Percentiles rank a stretch among this genome's conserved stretches.
These are phyloP conservation scores for Paramecium octaurelia DNA, from an alignment of 73 alveolate genomes.

Conservation along the genomic window DNA sequence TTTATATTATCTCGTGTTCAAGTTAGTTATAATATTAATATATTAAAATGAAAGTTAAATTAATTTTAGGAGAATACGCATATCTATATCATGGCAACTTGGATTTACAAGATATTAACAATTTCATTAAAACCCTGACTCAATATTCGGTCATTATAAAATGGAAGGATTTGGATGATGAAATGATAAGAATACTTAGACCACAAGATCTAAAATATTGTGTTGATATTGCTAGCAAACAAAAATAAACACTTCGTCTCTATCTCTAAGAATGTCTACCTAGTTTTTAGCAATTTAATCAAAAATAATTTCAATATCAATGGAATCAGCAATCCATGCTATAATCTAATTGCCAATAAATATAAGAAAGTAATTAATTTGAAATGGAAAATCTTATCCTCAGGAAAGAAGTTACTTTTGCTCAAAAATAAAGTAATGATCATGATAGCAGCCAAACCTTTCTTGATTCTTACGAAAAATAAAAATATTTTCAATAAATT, in stretches of 20 bases:
- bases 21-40: no score
- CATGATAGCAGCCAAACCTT: not conserved
- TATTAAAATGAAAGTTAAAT: no score
- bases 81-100: no score
- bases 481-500: not conserved
- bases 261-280: not conserved
- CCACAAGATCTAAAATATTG: not conserved
- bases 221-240: not conserved
- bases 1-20: no score
- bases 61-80: no score
- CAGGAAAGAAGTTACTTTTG: not conserved
- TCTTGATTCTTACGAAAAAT: not conserved
- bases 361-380: not conserved
- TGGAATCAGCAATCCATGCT: not conserved
- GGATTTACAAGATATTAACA: not conserved
- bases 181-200: not conserved
- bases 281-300: not conserved
- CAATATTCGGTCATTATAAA: not conserved
- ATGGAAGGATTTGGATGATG: not conserved
- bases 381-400: not conserved
- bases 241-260: not conserved
- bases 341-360: not conserved
- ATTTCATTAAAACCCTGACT: not conserved
- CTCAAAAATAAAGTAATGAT: not conserved
- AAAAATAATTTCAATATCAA: not conserved